phyloP scores from a whole-genome alignment of 202 grass and related monocot genomes.

The Carex sylvatica region DNA sequence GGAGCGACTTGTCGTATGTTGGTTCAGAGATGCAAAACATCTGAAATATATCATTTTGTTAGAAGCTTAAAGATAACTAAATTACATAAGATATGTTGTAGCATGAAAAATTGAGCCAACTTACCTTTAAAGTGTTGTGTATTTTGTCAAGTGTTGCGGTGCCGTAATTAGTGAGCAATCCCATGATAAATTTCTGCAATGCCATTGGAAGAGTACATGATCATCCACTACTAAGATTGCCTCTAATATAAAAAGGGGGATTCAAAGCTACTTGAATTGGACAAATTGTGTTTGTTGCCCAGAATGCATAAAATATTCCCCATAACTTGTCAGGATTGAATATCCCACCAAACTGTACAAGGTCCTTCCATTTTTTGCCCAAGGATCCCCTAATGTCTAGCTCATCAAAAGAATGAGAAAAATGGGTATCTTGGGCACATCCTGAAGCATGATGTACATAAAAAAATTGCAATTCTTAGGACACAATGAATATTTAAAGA shows the following conservation, averaged over 20 bases:
- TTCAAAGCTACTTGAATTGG: not conserved
- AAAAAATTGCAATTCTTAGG: not conserved
- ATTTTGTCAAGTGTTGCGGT: slow-evolving; percentile 84
- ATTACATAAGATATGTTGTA: slow-evolving; percentile 15
- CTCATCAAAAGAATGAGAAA: not conserved
- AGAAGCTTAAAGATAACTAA: not conserved
- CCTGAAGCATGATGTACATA: not conserved
- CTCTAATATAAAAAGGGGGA: not conserved
- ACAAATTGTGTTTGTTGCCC: not conserved
- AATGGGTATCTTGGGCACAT: not conserved
- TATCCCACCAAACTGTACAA: not conserved
- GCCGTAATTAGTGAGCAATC: slow-evolving; percentile 94
- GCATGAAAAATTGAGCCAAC: slow-evolving; percentile 13
- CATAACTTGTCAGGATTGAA: not conserved
- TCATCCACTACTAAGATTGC: not conserved
- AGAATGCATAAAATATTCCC: not conserved
- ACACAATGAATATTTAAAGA: not conserved
- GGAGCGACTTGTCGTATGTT: slow-evolving; percentile 91
- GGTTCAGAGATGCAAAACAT: slow-evolving; percentile 93
- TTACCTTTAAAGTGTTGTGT: slow-evolving; percentile 96
- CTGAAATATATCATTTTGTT: slow-evolving; percentile 36
- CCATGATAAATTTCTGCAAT: slow-evolving; percentile 92
- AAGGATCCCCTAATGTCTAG: not conserved
- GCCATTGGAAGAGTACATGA: slow-evolving; percentile 2
- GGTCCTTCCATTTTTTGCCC: not conserved